Percentiles rank a stretch among this genome's conserved stretches.
These are phyloP conservation scores for Fusarium albidum DNA, from an alignment of 2,329 filamentous ascomycete genomes.

Conservation along the genomic window DNA sequence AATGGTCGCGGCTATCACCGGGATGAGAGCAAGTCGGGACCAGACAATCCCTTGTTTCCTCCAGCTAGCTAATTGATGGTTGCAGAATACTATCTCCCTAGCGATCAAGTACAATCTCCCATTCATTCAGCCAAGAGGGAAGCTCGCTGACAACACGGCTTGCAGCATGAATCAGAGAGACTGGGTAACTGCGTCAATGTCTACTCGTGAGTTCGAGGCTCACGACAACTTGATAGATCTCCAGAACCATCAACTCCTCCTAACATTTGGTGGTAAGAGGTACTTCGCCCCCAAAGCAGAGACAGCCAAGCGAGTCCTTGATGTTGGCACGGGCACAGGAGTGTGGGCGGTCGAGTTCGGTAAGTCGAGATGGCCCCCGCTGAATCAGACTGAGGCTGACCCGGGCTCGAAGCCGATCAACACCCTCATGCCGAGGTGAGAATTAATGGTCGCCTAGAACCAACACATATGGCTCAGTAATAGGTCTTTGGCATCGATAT, in stretches of 20 bases:
- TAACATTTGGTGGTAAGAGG: slow-evolving; percentile 19
- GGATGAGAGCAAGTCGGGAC: neutral
- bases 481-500: slow-evolving; percentile 23
- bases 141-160: neutral
- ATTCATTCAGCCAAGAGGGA: fast-evolving
- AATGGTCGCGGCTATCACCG: slow-evolving; percentile 25
- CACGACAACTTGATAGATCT: slow-evolving; percentile 1
- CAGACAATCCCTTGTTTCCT: fast-evolving
- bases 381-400: neutral
- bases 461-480: fast-evolving
- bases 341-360: slow-evolving; percentile 30
- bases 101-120: slow-evolving; percentile 9
- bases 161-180: slow-evolving; percentile 26
- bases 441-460: fast-evolving
- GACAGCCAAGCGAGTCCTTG: slow-evolving; percentile 17
- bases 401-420: slow-evolving; percentile 6
- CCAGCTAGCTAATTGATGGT: fast-evolving
- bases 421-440: slow-evolving; percentile 26
- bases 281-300: slow-evolving; percentile 14
- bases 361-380: neutral
- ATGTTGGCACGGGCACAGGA: slow-evolving; percentile 26
- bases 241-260: slow-evolving; percentile 20
- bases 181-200: neutral
- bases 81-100: slow-evolving; percentile 25
- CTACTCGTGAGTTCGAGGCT: neutral